Percentiles rank a stretch among this genome's conserved stretches.
Conservation (phyloP, 2,329 filamentous ascomycete species). For the Fusarium udum region DNA sequence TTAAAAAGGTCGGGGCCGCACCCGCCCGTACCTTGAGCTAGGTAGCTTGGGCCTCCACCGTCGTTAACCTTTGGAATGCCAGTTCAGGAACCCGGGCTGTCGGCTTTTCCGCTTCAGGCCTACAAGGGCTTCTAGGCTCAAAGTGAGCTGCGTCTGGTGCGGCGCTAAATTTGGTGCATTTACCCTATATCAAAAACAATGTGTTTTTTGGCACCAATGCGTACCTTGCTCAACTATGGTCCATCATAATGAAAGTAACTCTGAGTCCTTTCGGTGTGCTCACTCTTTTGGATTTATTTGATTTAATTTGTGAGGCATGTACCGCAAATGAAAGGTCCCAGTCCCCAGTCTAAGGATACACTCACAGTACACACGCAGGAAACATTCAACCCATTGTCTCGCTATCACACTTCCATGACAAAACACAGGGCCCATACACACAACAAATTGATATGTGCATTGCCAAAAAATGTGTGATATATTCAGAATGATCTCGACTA, state of each 20-base stretch:
- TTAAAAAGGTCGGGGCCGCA: slow-evolving; percentile 11
- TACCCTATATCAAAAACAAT: not conserved
- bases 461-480: not conserved
- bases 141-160: not conserved
- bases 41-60: slow-evolving; percentile 22
- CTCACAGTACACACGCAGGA: not conserved
- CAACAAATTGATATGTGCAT: not conserved
- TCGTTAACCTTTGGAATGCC: slow-evolving; percentile 14
- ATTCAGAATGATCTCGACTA: not conserved
- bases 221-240: not conserved
- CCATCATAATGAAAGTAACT: not conserved
- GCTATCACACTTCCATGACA: no score
- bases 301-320: not conserved
- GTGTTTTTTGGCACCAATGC: not conserved
- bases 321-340: not conserved
- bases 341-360: not conserved
- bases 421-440: no score
- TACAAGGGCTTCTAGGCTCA: not conserved
- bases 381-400: not conserved
- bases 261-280: not conserved
- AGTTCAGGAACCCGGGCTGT: slow-evolving; percentile 13
- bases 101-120: slow-evolving; percentile 5
- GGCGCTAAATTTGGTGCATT: not conserved
- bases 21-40: slow-evolving; percentile 26
- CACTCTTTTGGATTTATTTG: not conserved